phyloP scores from a whole-genome alignment of 1,139 yeast genomes.

The Kodamaea arcana region DNA sequence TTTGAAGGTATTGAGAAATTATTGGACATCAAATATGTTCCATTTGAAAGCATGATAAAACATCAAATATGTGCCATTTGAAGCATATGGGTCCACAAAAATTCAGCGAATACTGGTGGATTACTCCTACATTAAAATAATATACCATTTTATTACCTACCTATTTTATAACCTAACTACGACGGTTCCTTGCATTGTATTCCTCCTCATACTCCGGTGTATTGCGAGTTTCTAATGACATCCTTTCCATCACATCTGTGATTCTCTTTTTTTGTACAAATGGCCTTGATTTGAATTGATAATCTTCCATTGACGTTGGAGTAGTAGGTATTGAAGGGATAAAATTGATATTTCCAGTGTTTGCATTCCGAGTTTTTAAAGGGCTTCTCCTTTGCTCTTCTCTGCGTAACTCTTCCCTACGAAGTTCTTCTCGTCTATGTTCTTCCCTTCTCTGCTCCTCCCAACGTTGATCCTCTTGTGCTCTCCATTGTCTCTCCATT shows the following conservation, averaged over 20 bases:
- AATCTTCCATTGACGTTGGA: constrained; percentile 11
- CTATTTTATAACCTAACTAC: constrained; percentile 21
- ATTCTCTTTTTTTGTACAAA: constrained; percentile 27
- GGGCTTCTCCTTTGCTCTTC: constrained; percentile 23
- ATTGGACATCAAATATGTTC: too few species aligned
- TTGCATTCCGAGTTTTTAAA: constrained; percentile 31
- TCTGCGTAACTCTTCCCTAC: background rate
- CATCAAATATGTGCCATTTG: too few species aligned
- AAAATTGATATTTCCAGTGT: constrained; percentile 5
- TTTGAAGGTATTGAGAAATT: too few species aligned
- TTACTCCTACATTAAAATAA: too few species aligned
- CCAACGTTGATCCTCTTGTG: background rate
- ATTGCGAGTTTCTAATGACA: constrained; percentile 36
- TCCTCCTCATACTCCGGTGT: constrained; percentile 43
- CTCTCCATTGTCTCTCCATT: constrained; percentile 20
- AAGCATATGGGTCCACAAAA: too few species aligned
- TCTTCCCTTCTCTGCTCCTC: constrained; percentile 7
- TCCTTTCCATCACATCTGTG: constrained; percentile 42
- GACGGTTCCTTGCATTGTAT: constrained; percentile 12
- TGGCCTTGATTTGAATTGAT: constrained; percentile 7
- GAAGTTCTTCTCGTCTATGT: background rate
- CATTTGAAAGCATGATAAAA: too few species aligned
- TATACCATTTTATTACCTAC: constrained; percentile 18
- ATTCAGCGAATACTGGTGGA: too few species aligned
- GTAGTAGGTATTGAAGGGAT: constrained; percentile 1